These are phyloP conservation scores for Acanthamoeba castellanii DNA, from an alignment of 208 protist genomes.

Conservation along the genomic window DNA sequence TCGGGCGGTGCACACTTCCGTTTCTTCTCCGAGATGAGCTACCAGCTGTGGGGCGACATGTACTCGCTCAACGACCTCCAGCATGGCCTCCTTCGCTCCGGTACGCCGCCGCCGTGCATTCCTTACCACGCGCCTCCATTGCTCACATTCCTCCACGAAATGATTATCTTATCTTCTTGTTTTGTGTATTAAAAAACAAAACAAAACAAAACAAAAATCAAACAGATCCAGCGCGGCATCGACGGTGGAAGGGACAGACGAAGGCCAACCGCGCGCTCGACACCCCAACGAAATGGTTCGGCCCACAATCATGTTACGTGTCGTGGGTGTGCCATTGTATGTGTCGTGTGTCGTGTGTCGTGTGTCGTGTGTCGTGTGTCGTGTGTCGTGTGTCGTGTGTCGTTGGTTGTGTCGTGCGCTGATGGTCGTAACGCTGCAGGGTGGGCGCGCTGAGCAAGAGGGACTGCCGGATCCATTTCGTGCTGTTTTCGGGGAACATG, in stretches of 20 bases:
- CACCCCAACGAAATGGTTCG: not conserved
- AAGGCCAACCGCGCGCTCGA: slow-evolving; percentile 22
- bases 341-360: too few relatives aligned
- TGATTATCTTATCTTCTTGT: not conserved
- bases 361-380: too few relatives aligned
- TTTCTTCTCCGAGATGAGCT: slow-evolving; percentile 67
- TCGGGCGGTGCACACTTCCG: slow-evolving; percentile 22
- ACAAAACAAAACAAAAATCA: too few relatives aligned
- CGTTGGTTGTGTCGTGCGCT: too few relatives aligned
- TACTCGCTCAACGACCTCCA: slow-evolving; percentile 56
- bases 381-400: too few relatives aligned
- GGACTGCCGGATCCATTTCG: slow-evolving; percentile 44
- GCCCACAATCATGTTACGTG: not conserved
- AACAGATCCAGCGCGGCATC: not conserved
- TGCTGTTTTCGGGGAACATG: slow-evolving; percentile 15
- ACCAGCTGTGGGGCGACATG: slow-evolving; percentile 35
- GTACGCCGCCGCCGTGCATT: not conserved
- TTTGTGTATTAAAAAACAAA: too few relatives aligned
- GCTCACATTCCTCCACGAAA: not conserved
- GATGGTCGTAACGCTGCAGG: not conserved
- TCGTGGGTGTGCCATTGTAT: not conserved
- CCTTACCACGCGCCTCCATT: too few relatives aligned
- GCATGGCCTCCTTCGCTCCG: slow-evolving; percentile 48
- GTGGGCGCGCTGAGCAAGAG: not conserved
- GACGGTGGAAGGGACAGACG: slow-evolving; percentile 35